Evolutionary conservation across 805 yeast species (phyloP).

Genomic region (Kuraishia borneana): DNA sequence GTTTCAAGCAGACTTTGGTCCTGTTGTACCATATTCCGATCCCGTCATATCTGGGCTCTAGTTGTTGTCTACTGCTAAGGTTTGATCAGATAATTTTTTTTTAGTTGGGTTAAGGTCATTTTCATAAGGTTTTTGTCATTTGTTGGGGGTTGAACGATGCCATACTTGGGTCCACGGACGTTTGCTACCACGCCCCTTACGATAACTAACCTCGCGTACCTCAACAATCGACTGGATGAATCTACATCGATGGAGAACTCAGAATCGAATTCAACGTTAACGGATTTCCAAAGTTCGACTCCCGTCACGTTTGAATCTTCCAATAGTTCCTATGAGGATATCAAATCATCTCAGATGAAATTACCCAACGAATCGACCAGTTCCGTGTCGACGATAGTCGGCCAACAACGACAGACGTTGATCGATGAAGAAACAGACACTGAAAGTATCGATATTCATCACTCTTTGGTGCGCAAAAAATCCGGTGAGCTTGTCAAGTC

Average conservation of each 20-base stretch:
- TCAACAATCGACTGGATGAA: slow-evolving; percentile 8
- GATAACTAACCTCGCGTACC: slow-evolving; percentile 16
- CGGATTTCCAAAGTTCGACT: slow-evolving; percentile 11
- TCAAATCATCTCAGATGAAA: not conserved
- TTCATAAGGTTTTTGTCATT: no score
- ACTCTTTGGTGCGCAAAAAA: slow-evolving; percentile 32
- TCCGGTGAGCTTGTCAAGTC: slow-evolving; percentile 40
- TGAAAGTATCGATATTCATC: slow-evolving; percentile 1
- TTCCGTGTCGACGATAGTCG: slow-evolving; percentile 3
- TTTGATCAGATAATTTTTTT: no score
- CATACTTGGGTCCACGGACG: slow-evolving; percentile 23
- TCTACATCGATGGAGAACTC: not conserved
- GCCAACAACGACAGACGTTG: not conserved
- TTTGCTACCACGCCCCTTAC: slow-evolving; percentile 24
- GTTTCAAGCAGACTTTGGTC: no score
- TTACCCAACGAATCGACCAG: slow-evolving; percentile 1
- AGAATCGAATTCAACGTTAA: not conserved
- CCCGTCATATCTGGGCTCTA: no score
- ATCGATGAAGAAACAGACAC: slow-evolving; percentile 1
- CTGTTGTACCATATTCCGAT: no score
- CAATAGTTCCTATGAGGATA: slow-evolving; percentile 4
- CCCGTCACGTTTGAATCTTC: slow-evolving; percentile 17
- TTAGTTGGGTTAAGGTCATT: no score
- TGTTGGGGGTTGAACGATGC: no score
- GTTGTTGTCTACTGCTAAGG: no score